Evolutionary conservation across 2,329 filamentous ascomycete genomes (phyloP).

Genomic region (Colletotrichum lentis): DNA sequence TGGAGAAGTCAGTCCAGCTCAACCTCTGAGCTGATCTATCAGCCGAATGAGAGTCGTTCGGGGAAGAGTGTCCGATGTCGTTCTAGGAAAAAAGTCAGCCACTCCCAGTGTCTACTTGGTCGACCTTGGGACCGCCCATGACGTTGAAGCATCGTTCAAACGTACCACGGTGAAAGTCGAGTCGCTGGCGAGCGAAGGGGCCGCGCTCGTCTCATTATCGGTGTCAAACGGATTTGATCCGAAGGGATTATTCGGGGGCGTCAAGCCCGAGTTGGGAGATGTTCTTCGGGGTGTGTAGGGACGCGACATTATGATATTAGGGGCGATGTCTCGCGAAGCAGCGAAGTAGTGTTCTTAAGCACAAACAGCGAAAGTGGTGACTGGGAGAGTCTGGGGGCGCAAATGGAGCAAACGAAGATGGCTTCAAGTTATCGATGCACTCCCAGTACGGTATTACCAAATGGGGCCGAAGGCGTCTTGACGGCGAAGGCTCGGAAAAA

Average conservation of each 20-base stretch:
- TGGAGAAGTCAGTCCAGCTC: constrained; percentile 22
- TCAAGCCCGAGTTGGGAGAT: constrained; percentile 24
- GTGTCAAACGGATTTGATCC: constrained; percentile 38
- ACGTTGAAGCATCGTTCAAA: not conserved
- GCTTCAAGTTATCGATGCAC: constrained; percentile 2
- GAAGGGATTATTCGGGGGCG: constrained; percentile 36
- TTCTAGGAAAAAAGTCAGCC: constrained; percentile 27
- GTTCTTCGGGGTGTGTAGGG: constrained; percentile 23
- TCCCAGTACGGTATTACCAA: not conserved
- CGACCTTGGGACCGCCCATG: not conserved
- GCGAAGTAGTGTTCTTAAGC: not conserved
- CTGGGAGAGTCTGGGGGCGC: not conserved
- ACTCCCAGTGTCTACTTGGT: not conserved
- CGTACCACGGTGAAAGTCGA: constrained; percentile 39
- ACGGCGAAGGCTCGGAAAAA: not conserved
- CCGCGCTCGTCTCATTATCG: constrained; percentile 37
- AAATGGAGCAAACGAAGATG: not conserved
- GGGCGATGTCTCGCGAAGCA: not conserved
- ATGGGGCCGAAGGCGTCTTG: not conserved
- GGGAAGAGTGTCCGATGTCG: constrained; percentile 14
- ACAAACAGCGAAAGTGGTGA: not conserved
- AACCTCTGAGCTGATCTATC: constrained; percentile 21
- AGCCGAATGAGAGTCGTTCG: not conserved
- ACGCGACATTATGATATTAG: constrained; percentile 33
- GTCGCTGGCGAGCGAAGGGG: constrained; percentile 35